Evolutionary conservation across 2,329 filamentous ascomycete genomes (phyloP).

Genomic region (Coniochaeta prunicola): DNA sequence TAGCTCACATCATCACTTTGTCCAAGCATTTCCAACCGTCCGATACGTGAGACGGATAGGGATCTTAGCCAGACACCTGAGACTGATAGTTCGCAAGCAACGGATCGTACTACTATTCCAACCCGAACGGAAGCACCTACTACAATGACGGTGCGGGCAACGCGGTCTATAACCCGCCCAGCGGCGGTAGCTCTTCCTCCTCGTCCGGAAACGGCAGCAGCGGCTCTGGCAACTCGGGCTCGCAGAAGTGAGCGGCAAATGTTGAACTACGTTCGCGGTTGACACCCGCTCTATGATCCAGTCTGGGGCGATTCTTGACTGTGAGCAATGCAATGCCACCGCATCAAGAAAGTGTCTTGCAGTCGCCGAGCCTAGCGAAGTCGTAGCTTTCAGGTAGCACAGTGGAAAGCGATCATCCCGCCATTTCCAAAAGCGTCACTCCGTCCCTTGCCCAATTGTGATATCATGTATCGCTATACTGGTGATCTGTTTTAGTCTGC

Average conservation of each 20-base stretch:
- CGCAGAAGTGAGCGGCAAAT: neutral
- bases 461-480: too few relatives aligned
- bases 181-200: slow-evolving; percentile 25
- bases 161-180: slow-evolving; percentile 53
- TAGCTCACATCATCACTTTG: neutral
- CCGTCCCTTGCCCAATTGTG: too few relatives aligned
- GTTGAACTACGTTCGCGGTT: too few relatives aligned
- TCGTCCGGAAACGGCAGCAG: slow-evolving; percentile 11
- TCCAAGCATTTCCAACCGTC: too few relatives aligned
- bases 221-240: neutral
- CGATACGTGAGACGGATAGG: too few relatives aligned
- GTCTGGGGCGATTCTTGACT: neutral
- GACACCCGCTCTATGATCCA: neutral
- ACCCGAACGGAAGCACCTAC: slow-evolving; percentile 62
- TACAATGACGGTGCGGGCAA: slow-evolving; percentile 53
- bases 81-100: slow-evolving; percentile 20
- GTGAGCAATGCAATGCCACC: neutral
- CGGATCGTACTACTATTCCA: slow-evolving; percentile 69
- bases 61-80: neutral
- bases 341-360: neutral
- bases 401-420: neutral
- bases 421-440: neutral
- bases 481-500: neutral
- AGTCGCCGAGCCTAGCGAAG: neutral
- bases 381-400: neutral